These are phyloP conservation scores for Mycogone perniciosa DNA, from an alignment of 2,329 filamentous ascomycete genomes.

Conservation along the genomic window DNA sequence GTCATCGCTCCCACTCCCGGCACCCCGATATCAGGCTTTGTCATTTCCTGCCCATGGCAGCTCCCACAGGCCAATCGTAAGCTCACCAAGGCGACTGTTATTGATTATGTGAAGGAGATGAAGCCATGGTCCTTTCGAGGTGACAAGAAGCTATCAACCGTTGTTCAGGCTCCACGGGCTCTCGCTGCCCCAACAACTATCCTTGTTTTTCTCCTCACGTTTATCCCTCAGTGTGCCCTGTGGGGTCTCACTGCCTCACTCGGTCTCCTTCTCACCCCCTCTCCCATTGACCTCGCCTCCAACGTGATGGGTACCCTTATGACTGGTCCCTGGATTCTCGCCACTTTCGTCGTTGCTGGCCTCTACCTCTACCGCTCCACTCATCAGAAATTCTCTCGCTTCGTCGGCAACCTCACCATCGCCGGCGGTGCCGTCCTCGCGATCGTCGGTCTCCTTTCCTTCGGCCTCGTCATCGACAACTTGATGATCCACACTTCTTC, in stretches of 20 bases:
- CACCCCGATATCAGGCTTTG: conserved; percentile 15
- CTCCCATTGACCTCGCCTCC: conserved; percentile 37
- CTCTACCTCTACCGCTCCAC: conserved; percentile 29
- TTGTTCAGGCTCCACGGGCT: conserved; percentile 43
- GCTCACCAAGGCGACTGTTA: conserved; percentile 27
- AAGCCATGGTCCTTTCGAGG: conserved; percentile 33
- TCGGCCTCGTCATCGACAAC: conserved; percentile 33
- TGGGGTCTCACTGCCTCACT: conserved; percentile 42
- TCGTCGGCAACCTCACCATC: conserved; percentile 28
- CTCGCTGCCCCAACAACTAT: conserved; percentile 43
- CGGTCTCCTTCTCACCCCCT: conserved; percentile 40
- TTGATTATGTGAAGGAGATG: conserved; percentile 35
- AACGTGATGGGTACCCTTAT: conserved; percentile 39
- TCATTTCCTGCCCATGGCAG: conserved; percentile 14
- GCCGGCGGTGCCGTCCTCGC: conserved; percentile 32
- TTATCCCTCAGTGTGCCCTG: conserved; percentile 40
- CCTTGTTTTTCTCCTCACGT: conserved; percentile 38
- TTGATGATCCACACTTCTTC: conserved; percentile 16
- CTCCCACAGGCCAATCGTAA: conserved; percentile 19
- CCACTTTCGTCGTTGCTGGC: conserved; percentile 26
- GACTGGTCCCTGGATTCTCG: conserved; percentile 37
- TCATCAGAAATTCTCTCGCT: conserved; percentile 27
- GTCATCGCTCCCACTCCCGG: conserved; percentile 15
- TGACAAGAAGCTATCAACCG: conserved; percentile 21
- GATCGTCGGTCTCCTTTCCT: conserved; percentile 37